Percentiles rank a stretch among this genome's conserved stretches.
These are phyloP conservation scores for Mallotus japonicus DNA, from an alignment of 441 rosid genomes.

Conservation along the genomic window DNA sequence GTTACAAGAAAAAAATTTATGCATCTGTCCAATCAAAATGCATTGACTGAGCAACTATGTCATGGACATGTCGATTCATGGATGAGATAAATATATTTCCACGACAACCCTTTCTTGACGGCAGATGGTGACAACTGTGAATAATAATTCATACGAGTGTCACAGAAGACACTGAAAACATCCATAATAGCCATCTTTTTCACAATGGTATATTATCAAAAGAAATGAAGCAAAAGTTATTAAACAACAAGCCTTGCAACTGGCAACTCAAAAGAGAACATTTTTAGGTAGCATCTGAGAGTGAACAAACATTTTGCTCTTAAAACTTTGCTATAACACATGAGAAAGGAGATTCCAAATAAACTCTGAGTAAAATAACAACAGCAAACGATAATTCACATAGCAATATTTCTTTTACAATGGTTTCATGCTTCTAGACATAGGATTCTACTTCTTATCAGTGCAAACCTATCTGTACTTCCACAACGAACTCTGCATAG, in stretches of 20 bases:
- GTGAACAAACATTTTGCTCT: neutral
- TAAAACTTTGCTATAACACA: neutral
- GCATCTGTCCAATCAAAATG: neutral
- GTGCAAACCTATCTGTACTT: neutral
- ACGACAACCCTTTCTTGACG: neutral
- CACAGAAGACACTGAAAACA: neutral
- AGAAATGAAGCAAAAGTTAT: neutral
- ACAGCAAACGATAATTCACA: neutral
- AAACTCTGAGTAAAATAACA: neutral
- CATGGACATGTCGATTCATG: neutral
- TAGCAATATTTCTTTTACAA: neutral
- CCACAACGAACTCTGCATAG: neutral
- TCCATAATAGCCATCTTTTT: neutral
- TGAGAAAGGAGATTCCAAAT: neutral
- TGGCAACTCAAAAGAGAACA: neutral
- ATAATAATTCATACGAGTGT: neutral
- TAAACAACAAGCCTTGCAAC: neutral
- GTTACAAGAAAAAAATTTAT: neutral
- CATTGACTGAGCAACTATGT: neutral
- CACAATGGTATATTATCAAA: neutral
- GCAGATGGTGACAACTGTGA: neutral
- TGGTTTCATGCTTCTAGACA: neutral
- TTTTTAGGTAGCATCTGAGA: neutral
- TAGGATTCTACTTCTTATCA: neutral
- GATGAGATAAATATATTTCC: neutral